phyloP scores from a whole-genome alignment of 495 filamentous ascomycete species.

The Extremus antarcticus region DNA sequence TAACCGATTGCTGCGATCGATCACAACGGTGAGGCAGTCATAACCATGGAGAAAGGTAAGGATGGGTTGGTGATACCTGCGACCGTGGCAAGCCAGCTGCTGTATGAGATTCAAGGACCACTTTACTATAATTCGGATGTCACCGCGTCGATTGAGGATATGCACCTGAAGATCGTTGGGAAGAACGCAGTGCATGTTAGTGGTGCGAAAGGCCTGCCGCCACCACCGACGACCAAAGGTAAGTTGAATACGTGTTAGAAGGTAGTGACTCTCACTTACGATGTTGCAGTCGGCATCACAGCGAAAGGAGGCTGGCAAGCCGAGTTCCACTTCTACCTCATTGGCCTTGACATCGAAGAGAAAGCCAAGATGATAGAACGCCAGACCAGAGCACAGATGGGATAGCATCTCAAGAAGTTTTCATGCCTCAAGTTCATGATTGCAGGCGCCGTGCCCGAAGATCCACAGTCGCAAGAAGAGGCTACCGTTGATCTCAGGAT shows the following conservation, averaged over 20 bases:
- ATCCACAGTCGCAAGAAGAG: constrained; percentile 18
- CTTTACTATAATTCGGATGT: constrained; percentile 24
- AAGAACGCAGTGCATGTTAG: constrained; percentile 16
- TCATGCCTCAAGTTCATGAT: constrained; percentile 18
- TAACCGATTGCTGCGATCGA: constrained; percentile 24
- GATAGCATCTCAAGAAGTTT: constrained; percentile 2
- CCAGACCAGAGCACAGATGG: constrained; percentile 18
- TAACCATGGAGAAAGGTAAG: constrained; percentile 18
- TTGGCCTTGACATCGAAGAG: constrained; percentile 24
- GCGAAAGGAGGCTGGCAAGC: constrained; percentile 23
- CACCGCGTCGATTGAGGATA: constrained; percentile 15
- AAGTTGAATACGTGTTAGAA: too few species aligned
- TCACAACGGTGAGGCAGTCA: constrained; percentile 11
- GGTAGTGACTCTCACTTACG: too few species aligned
- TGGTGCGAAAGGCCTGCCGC: constrained; percentile 15
- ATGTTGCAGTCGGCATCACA: constrained; percentile 22
- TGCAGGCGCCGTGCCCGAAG: constrained; percentile 8
- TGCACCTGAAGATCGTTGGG: constrained; percentile 16
- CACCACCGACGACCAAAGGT: constrained; percentile 23
- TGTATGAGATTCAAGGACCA: constrained; percentile 25
- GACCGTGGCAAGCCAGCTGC: constrained; percentile 20
- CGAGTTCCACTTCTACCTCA: constrained; percentile 24
- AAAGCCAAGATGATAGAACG: constrained; percentile 26
- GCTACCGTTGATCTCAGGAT: constrained; percentile 24
- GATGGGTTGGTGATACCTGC: constrained; percentile 15